Evolutionary conservation across 2,329 filamentous ascomycete genomes (phyloP).

Genomic region (Dactylellina leptospora): DNA sequence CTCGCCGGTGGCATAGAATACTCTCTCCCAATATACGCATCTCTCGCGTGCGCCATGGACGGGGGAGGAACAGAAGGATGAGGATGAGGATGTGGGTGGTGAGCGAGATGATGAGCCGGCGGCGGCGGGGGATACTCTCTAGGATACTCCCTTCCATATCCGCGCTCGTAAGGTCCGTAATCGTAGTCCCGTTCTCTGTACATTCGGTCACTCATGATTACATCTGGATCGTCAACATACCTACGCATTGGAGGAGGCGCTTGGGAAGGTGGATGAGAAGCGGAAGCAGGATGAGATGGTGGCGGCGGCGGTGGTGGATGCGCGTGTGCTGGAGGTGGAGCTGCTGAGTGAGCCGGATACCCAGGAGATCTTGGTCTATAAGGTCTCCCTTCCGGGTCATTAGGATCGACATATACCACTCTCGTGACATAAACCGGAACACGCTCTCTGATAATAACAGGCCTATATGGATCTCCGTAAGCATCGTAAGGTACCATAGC

Average conservation of each 20-base stretch:
- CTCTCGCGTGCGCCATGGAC: constrained; percentile 15
- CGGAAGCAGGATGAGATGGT: neutral
- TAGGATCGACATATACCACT: constrained; percentile 42
- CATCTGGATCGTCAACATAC: constrained; percentile 44
- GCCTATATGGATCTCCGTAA: constrained; percentile 39
- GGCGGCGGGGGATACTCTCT: constrained; percentile 26
- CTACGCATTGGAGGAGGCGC: constrained; percentile 22
- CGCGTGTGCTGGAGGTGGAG: constrained; percentile 31
- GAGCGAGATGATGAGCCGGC: constrained; percentile 23
- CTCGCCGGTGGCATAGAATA: constrained; percentile 28
- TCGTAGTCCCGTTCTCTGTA: constrained; percentile 49
- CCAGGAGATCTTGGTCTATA: constrained; percentile 37
- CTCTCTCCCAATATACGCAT: constrained; percentile 37
- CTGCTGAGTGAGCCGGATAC: constrained; percentile 7
- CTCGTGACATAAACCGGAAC: constrained; percentile 32
- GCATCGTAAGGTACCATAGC: constrained; percentile 32
- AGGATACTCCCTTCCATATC: constrained; percentile 34
- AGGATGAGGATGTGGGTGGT: constrained; percentile 19
- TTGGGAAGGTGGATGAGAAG: constrained; percentile 25
- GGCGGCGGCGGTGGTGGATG: constrained; percentile 19
- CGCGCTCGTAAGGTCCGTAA: constrained; percentile 41
- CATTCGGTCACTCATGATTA: constrained; percentile 35
- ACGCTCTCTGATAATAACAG: constrained; percentile 35
- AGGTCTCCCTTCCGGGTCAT: constrained; percentile 36
- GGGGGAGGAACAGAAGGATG: constrained; percentile 11